Percentiles rank a stretch among this genome's conserved stretches.
These are phyloP conservation scores for Trichaptum fuscoviolaceum DNA, from an alignment of 768 basidiomycete genomes.

Conservation along the genomic window DNA sequence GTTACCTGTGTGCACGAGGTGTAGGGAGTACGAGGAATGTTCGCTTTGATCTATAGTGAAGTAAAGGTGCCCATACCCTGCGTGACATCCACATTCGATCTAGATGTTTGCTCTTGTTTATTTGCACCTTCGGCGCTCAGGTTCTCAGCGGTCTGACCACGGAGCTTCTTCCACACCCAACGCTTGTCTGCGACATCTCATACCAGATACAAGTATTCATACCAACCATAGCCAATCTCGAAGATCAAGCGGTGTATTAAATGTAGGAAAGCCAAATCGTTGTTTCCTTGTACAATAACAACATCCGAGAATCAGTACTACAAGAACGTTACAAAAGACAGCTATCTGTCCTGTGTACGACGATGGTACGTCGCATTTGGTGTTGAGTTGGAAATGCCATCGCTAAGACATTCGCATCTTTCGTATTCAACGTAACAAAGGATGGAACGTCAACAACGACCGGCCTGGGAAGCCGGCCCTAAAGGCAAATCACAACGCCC, in stretches of 20 bases:
- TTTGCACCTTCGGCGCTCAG: background rate
- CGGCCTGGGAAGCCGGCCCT: background rate
- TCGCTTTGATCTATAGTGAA: background rate
- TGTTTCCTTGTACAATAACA: too few species aligned
- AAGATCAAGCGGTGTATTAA: background rate
- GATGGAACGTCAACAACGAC: background rate
- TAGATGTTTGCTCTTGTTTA: background rate
- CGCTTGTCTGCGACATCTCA: too few species aligned
- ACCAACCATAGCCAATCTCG: background rate
- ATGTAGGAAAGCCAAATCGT: constrained; percentile 1
- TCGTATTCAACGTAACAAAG: too few species aligned
- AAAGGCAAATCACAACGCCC: background rate
- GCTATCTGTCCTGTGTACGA: too few species aligned
- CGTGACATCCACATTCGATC: background rate
- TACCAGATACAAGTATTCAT: too few species aligned
- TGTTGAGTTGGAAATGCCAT: too few species aligned
- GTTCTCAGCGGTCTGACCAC: background rate
- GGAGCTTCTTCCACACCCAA: too few species aligned
- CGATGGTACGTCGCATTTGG: too few species aligned
- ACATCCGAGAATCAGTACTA: too few species aligned
- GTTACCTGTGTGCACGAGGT: background rate
- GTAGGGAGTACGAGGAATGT: background rate
- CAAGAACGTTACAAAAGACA: too few species aligned
- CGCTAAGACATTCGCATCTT: too few species aligned
- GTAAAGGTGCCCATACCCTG: background rate